phyloP scores from a whole-genome alignment of 169 alveolate genomes.

The Plasmodium blacklocki region DNA sequence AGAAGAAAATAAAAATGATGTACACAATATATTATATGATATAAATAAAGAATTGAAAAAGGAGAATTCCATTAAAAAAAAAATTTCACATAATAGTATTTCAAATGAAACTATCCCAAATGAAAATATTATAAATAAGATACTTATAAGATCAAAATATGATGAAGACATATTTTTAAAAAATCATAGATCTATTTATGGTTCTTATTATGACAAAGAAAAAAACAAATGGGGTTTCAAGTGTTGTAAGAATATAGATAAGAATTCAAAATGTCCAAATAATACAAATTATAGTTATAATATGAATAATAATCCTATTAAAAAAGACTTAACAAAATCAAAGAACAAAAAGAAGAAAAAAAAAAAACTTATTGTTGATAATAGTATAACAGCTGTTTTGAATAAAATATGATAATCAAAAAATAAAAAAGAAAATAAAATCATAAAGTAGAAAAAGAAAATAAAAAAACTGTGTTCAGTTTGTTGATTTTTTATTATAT shows the following conservation, averaged over 20 bases:
- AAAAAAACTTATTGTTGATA: slow-evolving; percentile 41
- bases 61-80: slow-evolving; percentile 63
- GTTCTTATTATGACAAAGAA: slow-evolving; percentile 84
- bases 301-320: slow-evolving; percentile 15
- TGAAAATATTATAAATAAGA: slow-evolving; percentile 47
- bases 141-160: slow-evolving; percentile 82
- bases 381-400: slow-evolving; percentile 70
- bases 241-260: slow-evolving; percentile 83
- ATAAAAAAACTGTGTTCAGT: no score
- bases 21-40: slow-evolving; percentile 21
- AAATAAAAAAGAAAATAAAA: no score
- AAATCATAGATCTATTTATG: slow-evolving; percentile 87
- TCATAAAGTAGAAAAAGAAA: no score
- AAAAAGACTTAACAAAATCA: slow-evolving; percentile 1
- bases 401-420: slow-evolving; percentile 20
- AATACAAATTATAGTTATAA: slow-evolving; percentile 1
- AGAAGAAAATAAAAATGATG: slow-evolving; percentile 63
- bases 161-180: slow-evolving; percentile 83
- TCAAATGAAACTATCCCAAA: slow-evolving; percentile 8
- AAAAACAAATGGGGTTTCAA: slow-evolving; percentile 87
- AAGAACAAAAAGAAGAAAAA: slow-evolving; percentile 58
- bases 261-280: slow-evolving; percentile 76
- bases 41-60: slow-evolving; percentile 77
- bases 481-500: no score
- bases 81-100: slow-evolving; percentile 20